Conservation (phyloP, 495 filamentous ascomycete genomes). For the Niebla homalea region DNA sequence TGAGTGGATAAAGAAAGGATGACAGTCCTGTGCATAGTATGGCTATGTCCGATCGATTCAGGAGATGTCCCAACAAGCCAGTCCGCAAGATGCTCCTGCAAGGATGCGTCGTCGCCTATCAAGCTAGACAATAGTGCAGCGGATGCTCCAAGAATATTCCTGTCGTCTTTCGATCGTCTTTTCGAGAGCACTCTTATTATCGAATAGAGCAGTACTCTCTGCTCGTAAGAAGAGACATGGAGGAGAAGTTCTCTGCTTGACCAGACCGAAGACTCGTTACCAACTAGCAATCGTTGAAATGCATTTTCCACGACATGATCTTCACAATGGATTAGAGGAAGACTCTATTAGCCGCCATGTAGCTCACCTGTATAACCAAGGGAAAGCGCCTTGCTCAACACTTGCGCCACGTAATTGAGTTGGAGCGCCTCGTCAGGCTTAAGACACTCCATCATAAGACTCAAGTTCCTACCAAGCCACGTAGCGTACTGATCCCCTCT, state of each 20-base stretch:
- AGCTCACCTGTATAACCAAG: constrained; percentile 62
- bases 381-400: constrained; percentile 52
- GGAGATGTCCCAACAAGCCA: constrained; percentile 57
- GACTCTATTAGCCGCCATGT: background rate
- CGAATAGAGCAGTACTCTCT: constrained; percentile 42
- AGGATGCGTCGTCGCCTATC: constrained; percentile 20
- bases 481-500: constrained; percentile 47
- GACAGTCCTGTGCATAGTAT: constrained; percentile 51
- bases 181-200: constrained; percentile 47
- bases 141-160: constrained; percentile 21
- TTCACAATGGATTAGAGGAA: constrained; percentile 23
- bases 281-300: constrained; percentile 32
- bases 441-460: constrained; percentile 31
- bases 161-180: constrained; percentile 23
- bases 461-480: constrained; percentile 70
- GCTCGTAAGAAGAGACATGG: constrained; percentile 39
- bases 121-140: constrained; percentile 30
- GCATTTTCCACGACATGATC: constrained; percentile 42
- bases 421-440: constrained; percentile 26
- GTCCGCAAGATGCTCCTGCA: constrained; percentile 43
- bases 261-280: constrained; percentile 17
- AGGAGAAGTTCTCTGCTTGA: constrained; percentile 32
- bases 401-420: constrained; percentile 36
- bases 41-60: constrained; percentile 48
- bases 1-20: constrained; percentile 45